Conservation (phyloP, 805 yeast genomes). For the Candida suzukii region DNA sequence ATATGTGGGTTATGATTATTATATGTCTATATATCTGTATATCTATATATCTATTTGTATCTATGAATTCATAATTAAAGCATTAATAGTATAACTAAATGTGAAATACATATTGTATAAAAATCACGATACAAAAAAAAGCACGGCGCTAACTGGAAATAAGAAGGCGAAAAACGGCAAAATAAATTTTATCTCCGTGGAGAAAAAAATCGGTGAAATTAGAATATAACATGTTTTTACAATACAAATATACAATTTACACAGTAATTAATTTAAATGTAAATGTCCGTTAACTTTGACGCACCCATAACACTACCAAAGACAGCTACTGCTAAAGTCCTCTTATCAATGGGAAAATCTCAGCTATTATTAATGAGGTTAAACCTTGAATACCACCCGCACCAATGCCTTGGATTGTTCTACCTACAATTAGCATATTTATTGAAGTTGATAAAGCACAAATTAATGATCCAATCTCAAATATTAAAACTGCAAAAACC, state of each 20-base stretch:
- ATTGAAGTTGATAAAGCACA: constrained; percentile 49
- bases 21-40: no score
- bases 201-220: no score
- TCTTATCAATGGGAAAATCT: constrained; percentile 38
- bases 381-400: constrained; percentile 61
- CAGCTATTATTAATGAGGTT: constrained; percentile 50
- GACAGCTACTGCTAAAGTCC: constrained; percentile 32
- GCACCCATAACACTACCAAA: constrained; percentile 38
- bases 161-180: no score
- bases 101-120: no score
- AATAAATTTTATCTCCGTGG: no score
- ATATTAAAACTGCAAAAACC: constrained; percentile 41
- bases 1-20: no score
- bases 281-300: constrained; percentile 53
- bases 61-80: no score
- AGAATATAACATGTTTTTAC: no score
- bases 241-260: constrained; percentile 73
- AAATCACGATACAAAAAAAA: no score
- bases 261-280: constrained; percentile 49
- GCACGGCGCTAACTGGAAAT: no score
- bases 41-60: no score
- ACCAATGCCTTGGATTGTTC: constrained; percentile 66
- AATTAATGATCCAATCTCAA: constrained; percentile 57
- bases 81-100: no score
- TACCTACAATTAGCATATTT: constrained; percentile 60